Base-by-base conservation (phyloP, 2,329 filamentous ascomycete genomes). In the Canariomyces notabilis region DNA sequence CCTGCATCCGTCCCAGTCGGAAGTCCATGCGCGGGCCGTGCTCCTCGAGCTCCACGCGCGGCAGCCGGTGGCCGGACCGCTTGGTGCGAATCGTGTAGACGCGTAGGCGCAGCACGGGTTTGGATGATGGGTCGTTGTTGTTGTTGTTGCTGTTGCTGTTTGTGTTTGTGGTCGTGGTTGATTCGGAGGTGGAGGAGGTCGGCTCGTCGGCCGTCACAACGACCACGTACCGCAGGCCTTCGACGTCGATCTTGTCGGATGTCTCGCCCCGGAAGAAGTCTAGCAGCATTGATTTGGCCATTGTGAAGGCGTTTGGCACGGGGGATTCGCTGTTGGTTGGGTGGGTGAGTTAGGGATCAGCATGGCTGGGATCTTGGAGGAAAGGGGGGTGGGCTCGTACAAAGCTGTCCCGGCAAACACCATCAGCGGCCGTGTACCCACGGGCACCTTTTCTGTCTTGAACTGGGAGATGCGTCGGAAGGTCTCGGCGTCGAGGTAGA, bases 21-120 rank as follows among this genome's bases (percentile, higher is more conserved):
- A 96, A 90, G 70, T 96, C 89, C 70, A 97, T 89, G 54, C 91
- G 80, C 4, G 93, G 93, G 0, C 93, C 91, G 72, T 96, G 94
- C 72, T 96, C 90, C 67, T 95, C 89, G 47, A 97, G 77, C 66
- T 97, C 91, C 15, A 98, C 87, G 44, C 89, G 81, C 6, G 93
- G 93, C 36, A 97, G 73, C 61, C 84, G 87, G 67, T 93, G 87
- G 6, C 89, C 89, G 56, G 84, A 89, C 62, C 85, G 85, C 76
- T 87, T 87, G 39, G 93, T 97, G 60, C 77, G 76, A 58, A 97
- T 84, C 58, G 89, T 79, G 69, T 96, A 97, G 63, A 87, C 83
- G 50, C 93, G 82, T 59, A 96, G 64, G 65, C 79, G 77, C 49
- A 84, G 75, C 22, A 67, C 66, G 14, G 80, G 78, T 64, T 80